Evolutionary conservation across 2,329 filamentous ascomycete species (phyloP), one percentile per base, ranked within the genome.

Genomic region (Lachnum nothofagi): DNA sequence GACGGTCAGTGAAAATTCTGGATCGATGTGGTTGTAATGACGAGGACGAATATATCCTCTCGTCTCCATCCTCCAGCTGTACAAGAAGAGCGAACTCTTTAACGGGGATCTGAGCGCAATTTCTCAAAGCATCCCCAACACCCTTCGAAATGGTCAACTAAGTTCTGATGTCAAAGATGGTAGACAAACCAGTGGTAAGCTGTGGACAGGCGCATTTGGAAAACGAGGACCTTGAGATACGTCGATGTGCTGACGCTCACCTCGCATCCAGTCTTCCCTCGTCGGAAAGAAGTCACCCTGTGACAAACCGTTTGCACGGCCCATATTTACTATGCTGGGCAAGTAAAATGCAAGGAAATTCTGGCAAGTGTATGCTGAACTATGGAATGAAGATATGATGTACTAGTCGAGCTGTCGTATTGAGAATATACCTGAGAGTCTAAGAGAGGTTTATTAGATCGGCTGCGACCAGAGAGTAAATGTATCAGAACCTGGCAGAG

Each of bases 391-490:
- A 48, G 58, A 39, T 59, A 52, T 48, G 52, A 44, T 56, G 53
- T 60, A 54, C 48, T 56, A 64, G 56, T 53, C 61, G 63, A 65
- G 63, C 58, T 63, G 55, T 65, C 63, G 61, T 62, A 63, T 61
- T 60, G 55, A 58, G 55, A 52, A 55, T 43, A 54, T 54, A 52
- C 56, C 45, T 51, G 48, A 34, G 22, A 42, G 42, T 37, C 44
- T 46, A 41, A 52, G 42, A 38, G 42, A 40, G 49, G 47, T 51
- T 42, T 47, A 52, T 46, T 42, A 53, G 50, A 54, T 51, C 47
- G 55, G 47, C 46, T 49, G 46, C 48, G 48, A 49, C 51, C 43
- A 38, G 48, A 44, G 44, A 52, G 46, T 58, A 60, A 52, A 54
- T 55, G 53, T 57, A 63, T 60, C 54, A 57, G 51, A 51, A 53